These are phyloP conservation scores for Eucalyptus marginata DNA, from an alignment of 345 rosid genomes.

Conservation along the genomic window DNA sequence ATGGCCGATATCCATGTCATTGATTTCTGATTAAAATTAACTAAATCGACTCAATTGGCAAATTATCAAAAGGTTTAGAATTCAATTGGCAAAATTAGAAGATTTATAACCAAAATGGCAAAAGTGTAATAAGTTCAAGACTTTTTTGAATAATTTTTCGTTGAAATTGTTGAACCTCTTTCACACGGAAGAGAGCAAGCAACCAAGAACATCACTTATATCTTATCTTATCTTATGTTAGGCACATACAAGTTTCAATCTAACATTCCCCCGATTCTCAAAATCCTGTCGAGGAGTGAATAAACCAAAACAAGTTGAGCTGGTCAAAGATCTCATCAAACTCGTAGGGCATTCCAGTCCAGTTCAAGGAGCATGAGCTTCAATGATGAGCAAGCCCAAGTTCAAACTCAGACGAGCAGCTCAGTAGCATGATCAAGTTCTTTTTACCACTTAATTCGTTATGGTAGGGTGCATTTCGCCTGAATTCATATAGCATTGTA, in stretches of 20 bases:
- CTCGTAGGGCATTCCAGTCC: neutral
- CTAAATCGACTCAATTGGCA: fast-evolving
- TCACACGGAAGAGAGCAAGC: neutral
- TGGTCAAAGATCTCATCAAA: neutral
- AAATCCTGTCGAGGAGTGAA: neutral
- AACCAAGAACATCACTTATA: neutral
- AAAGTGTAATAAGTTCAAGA: fast-evolving
- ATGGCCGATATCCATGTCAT: too few relatives aligned
- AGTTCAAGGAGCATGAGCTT: neutral
- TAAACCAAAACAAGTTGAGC: neutral
- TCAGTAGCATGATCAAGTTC: neutral
- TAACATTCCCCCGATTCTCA: neutral
- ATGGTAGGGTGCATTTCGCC: neutral
- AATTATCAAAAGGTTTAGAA: fast-evolving
- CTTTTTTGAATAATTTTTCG: neutral
- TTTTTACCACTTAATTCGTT: neutral
- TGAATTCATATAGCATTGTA: neutral
- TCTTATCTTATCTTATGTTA: neutral
- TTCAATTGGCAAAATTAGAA: neutral
- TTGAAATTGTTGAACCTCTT: neutral
- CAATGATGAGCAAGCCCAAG: neutral
- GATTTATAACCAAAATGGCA: fast-evolving
- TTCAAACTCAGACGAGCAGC: neutral
- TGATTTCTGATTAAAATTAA: too few relatives aligned
- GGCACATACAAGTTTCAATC: neutral